phyloP scores from a whole-genome alignment of 495 filamentous ascomycete species.

The Talaromyces wortmannii region DNA sequence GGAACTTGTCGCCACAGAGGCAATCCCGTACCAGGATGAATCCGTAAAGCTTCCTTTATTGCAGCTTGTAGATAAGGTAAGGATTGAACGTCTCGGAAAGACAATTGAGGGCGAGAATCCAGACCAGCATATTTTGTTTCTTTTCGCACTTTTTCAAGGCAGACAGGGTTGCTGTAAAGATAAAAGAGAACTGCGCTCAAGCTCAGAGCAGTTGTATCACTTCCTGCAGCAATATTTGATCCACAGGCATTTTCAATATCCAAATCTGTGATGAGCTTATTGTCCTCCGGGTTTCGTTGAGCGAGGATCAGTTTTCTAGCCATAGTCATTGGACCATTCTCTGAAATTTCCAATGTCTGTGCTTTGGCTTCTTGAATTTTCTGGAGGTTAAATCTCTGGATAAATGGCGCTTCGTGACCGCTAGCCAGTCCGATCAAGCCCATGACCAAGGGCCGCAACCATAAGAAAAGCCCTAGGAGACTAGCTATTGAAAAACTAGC shows the following conservation, averaged over 20 bases:
- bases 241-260: constrained; percentile 2
- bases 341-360: neutral
- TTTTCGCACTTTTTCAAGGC: constrained; percentile 10
- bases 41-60: constrained; percentile 61
- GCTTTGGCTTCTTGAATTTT: neutral
- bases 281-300: neutral
- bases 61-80: constrained; percentile 59
- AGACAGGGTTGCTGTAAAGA: constrained; percentile 13
- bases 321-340: neutral
- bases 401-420: neutral
- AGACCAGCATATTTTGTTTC: constrained; percentile 15
- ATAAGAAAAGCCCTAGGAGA: neutral
- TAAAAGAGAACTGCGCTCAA: constrained; percentile 18
- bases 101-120: neutral
- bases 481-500: neutral
- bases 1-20: constrained; percentile 60
- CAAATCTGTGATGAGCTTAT: neutral
- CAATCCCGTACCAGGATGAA: constrained; percentile 58
- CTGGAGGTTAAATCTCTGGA: neutral
- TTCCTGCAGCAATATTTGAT: constrained; percentile 22
- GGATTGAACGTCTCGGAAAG: constrained; percentile 9
- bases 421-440: neutral
- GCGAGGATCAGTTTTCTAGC: neutral
- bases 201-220: constrained; percentile 19
- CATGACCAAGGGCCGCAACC: neutral